Base-by-base conservation (phyloP, 1,284 basidiomycete species). In the Moniliophthora roreri region DNA sequence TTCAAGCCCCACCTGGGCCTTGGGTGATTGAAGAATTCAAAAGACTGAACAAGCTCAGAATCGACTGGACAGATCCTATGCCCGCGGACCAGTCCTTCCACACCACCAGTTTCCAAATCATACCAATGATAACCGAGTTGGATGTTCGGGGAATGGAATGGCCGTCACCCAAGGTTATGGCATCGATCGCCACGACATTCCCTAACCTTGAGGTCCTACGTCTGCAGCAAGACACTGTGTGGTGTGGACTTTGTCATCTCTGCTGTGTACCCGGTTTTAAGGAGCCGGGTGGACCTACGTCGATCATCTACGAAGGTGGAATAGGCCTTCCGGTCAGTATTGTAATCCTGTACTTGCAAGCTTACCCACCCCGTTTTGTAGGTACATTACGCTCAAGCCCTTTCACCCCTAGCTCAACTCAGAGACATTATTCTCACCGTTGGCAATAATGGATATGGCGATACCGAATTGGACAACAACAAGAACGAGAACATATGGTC, bases 201-300 rank as follows among this genome's bases (percentile, higher is more conserved):
- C 58, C 59, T 3, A 50, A 62, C 39, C 56, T 72, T 15, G 58
- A 53, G 9, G 57, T 60, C 3, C 61, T 73, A 21, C 61, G 59
- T 9, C 51, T 72, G 7, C 58, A 62, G 26, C 66, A 69, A 45
- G 41, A 57, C 16, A 60, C 58, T 24, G 65, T 67, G 21, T 72
- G 70, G 69, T 73, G 70, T 57, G 63, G 65, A 9, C 59, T 73
- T 2, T 73, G 71, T 48, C 59, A 70, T 54, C 67, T 65, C 5
- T 67, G 64, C 48, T 63, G 53, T 11, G 39, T 63, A 8, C 60
- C 65, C 4, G 61, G 60, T 26, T 69, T 72, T 39, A 54, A 57
- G 26, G 49, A 55, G 3, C 65, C 68, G 3, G 52, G 61, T 1
- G 24, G 21, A 8, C 66, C 66, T 5, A 57, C 60, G 16, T 55